These are phyloP conservation scores for Chenopodium album DNA, from an alignment of 148 eudicot species.

Conservation along the genomic window DNA sequence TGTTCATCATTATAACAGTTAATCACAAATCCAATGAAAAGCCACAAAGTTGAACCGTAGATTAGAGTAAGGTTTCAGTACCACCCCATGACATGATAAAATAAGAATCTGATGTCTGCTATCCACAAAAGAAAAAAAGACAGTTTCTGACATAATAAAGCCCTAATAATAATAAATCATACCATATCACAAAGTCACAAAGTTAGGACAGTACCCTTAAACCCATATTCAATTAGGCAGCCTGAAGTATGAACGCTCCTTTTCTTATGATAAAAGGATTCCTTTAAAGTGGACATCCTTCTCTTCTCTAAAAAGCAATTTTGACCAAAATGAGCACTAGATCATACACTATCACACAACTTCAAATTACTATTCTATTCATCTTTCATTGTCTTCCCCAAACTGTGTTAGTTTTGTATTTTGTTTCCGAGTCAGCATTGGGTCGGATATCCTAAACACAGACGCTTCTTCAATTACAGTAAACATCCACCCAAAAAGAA, in stretches of 20 bases:
- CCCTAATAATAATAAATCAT: not conserved
- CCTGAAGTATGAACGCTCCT: conserved; percentile 23
- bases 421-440: not conserved
- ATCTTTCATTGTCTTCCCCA: not conserved
- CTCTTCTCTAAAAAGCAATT: conserved; percentile 27
- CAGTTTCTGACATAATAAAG: not conserved
- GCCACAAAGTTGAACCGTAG: not conserved
- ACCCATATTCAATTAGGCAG: conserved; percentile 18
- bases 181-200: not conserved
- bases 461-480: conserved; percentile 4
- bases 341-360: not conserved
- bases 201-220: not conserved
- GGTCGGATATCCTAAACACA: conserved; percentile 9
- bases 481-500: conserved; percentile 3
- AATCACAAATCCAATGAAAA: not conserved
- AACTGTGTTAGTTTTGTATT: not conserved
- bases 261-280: conserved; percentile 31
- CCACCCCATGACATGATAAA: not conserved
- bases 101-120: conserved; percentile 23
- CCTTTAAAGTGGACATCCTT: conserved; percentile 38
- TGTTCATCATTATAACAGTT: not conserved
- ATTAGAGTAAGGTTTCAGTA: not conserved
- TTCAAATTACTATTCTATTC: conserved; percentile 10
- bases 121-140: conserved; percentile 6
- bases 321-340: conserved; percentile 25